Base-by-base conservation (phyloP, 257 asterid genomes). In the Jacaranda copaia region DNA sequence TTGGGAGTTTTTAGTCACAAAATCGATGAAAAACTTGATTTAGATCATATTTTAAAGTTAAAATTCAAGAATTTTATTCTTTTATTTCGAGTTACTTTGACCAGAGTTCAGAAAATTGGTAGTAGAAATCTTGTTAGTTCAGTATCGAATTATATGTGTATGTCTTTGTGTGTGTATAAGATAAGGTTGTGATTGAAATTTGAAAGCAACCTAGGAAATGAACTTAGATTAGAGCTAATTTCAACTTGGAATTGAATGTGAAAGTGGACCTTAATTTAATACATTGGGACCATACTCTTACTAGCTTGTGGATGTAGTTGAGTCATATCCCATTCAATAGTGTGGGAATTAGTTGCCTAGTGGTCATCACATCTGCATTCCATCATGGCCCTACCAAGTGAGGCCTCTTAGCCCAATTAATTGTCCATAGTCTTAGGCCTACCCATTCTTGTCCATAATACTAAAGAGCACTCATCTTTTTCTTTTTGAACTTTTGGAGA, bases 151-250 rank as follows among this genome's bases (percentile, higher is more conserved):
- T 25, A 25, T 25, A 25, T 25, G 32, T 25, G 32, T 25, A 25
- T 25, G 32, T 25, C 32, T 25, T 25, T 25, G 32, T 25, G n/a
- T 66, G 15, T 55, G 0, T 53, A 53, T 49, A 76, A 68, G 78
- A 70, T 55, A 81, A 57, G 78, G 76, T 51, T 69, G 1, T 14
- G 14, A 13, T 42, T 62, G 78, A 69, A 53, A 74, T 8, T 42
- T 62, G 78, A 69, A 53, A 74, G 68, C 60, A 74, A 63, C 81
- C 61, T 74, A 68, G 67, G 81, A 57, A 75, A 40, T 32, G 42
- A 72, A 76, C 11, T 49, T 5, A 56, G 64, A 59, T 72, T 40
- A 48, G 66, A 68, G 67, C 8, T 8, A 25, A 75, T 40, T 25
- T 55, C 32, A 25, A 58, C 75, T 35, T 53, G 81, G 64, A n/a